Evolutionary conservation across 805 yeast species (phyloP).

Genomic region (Priceomyces melissophilus): DNA sequence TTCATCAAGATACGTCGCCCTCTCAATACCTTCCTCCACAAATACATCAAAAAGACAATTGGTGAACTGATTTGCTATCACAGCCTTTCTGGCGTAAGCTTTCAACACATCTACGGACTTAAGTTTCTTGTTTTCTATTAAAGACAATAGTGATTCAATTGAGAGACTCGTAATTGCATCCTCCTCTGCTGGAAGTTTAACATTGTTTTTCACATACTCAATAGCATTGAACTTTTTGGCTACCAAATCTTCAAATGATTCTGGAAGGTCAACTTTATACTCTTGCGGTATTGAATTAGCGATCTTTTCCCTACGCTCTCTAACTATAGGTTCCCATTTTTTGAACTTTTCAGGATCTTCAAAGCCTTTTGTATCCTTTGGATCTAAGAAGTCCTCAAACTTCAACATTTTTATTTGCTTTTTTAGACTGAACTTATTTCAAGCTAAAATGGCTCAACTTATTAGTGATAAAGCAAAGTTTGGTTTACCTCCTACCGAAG

Average conservation of each 20-base stretch:
- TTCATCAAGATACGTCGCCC: slow-evolving; percentile 55
- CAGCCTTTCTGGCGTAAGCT: slow-evolving; percentile 41
- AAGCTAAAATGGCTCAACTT: too few relatives aligned
- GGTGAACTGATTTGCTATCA: slow-evolving; percentile 42
- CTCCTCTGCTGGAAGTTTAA: slow-evolving; percentile 32
- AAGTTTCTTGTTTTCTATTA: slow-evolving; percentile 31
- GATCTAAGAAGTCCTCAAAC: slow-evolving; percentile 24
- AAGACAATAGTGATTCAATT: slow-evolving; percentile 20
- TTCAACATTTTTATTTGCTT: slow-evolving; percentile 8
- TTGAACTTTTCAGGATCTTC: slow-evolving; percentile 43
- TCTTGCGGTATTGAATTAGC: slow-evolving; percentile 27
- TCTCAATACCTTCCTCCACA: slow-evolving; percentile 54
- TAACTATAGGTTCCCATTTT: slow-evolving; percentile 46
- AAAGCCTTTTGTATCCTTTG: slow-evolving; percentile 27
- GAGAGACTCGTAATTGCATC: slow-evolving; percentile 38
- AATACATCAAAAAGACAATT: slow-evolving; percentile 45
- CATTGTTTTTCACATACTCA: slow-evolving; percentile 31
- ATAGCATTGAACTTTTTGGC: slow-evolving; percentile 34
- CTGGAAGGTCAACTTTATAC: slow-evolving; percentile 30
- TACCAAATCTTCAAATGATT: slow-evolving; percentile 25
- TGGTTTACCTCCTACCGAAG: too few relatives aligned
- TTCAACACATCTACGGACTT: slow-evolving; percentile 36
- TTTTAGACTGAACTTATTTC: too few relatives aligned
- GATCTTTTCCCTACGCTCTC: slow-evolving; percentile 32
- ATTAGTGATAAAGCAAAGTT: too few relatives aligned